A percentile compares a stretch with the other conserved stretches of the same genome.
Evolutionary conservation across 2,329 filamentous ascomycete genomes (phyloP).

Genomic region (Aspergillus tamarii): DNA sequence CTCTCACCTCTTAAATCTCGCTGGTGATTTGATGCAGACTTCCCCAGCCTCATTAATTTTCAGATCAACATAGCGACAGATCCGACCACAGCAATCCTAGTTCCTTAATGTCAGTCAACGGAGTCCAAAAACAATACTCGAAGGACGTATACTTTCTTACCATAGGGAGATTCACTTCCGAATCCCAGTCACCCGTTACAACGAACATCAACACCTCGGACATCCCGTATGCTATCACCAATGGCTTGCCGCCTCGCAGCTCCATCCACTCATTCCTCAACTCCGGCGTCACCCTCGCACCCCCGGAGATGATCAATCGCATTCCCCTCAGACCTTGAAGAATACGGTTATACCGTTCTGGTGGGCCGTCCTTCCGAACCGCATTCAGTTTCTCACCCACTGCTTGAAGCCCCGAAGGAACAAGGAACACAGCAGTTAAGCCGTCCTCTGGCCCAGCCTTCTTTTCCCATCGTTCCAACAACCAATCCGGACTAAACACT

Average conservation of each 20-base stretch:
- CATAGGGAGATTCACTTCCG: not conserved
- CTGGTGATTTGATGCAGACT: not conserved
- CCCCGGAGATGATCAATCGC: not conserved
- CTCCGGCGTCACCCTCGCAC: not conserved
- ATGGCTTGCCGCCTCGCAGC: not conserved
- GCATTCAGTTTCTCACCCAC: not conserved
- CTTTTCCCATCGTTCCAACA: not conserved
- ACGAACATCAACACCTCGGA: not conserved
- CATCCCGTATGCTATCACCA: not conserved
- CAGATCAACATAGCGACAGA: not conserved
- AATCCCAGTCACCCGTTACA: not conserved
- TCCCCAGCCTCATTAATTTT: not conserved
- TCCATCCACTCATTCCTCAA: not conserved
- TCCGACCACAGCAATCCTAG: not conserved
- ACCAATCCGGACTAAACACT: not conserved
- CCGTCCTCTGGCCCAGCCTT: not conserved
- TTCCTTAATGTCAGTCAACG: not conserved
- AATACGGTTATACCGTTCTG: not conserved
- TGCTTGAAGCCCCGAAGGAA: not conserved
- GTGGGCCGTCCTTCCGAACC: not conserved
- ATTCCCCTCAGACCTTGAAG: not conserved
- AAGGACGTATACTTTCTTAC: not conserved
- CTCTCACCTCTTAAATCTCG: not conserved
- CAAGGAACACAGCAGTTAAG: not conserved
- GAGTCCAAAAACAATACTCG: fast-evolving